Evolutionary conservation across 352 stramenopile species (phyloP).

Genomic region (Globisporangium paroecandrum): DNA sequence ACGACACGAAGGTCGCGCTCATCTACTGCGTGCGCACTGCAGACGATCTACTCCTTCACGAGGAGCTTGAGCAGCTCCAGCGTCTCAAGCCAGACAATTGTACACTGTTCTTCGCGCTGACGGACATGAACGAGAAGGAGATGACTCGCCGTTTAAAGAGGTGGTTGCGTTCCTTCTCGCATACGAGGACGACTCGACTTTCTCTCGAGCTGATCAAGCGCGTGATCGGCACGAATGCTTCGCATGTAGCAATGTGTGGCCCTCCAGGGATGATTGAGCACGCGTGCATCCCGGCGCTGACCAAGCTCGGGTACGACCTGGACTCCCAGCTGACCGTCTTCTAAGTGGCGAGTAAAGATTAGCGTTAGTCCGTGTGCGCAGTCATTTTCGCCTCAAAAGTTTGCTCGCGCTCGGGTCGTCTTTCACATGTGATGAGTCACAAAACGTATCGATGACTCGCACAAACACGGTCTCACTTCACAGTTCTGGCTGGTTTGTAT

Average conservation of each 20-base stretch:
- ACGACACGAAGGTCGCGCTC: conserved; percentile 49
- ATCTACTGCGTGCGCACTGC: conserved; percentile 86
- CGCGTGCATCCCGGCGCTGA: conserved; percentile 87
- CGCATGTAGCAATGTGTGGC: conserved; percentile 88
- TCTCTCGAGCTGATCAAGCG: conserved; percentile 1
- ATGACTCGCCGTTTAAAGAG: conserved; percentile 20
- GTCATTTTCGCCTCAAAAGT: too few species aligned
- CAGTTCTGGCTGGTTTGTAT: too few species aligned
- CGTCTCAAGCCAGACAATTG: conserved; percentile 39
- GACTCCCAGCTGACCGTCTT: conserved; percentile 25
- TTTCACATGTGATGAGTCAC: too few species aligned
- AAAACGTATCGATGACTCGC: too few species aligned
- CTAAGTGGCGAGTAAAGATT: too few species aligned
- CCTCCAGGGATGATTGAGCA: conserved; percentile 93
- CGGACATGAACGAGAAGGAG: conserved; percentile 48
- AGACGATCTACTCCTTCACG: conserved; percentile 90
- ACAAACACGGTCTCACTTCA: too few species aligned
- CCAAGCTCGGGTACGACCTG: conserved; percentile 81
- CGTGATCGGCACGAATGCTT: conserved; percentile 68
- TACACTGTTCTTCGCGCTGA: conserved; percentile 41
- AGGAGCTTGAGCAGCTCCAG: conserved; percentile 83
- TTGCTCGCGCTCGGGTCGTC: too few species aligned
- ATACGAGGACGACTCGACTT: conserved; percentile 40
- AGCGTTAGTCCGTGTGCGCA: too few species aligned
- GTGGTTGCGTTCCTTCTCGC: neutral